phyloP scores from a whole-genome alignment of 2,329 filamentous ascomycete genomes.

The Pezicula rhizophila region DNA sequence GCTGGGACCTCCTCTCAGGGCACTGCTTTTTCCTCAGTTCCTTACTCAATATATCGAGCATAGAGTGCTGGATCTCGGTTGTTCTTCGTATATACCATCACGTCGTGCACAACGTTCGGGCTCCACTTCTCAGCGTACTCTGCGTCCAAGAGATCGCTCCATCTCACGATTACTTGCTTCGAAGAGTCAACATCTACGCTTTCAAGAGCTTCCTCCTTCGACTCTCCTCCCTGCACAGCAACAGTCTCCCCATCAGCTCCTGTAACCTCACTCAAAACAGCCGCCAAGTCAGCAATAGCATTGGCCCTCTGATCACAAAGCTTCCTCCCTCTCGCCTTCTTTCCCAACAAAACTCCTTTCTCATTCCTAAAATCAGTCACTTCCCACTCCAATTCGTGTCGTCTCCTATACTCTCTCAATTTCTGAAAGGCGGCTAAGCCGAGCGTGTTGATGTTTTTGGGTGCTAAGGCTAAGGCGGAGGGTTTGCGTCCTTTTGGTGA shows the following conservation, averaged over 20 bases:
- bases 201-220: conserved; percentile 29
- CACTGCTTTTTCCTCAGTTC: not conserved
- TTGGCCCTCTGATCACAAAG: conserved; percentile 58
- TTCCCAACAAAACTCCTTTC: conserved; percentile 9
- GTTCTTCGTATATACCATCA: conserved; percentile 4
- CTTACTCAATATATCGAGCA: not conserved
- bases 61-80: no score
- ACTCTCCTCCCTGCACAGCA: conserved; percentile 31
- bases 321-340: conserved; percentile 39
- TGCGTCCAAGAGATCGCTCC: conserved; percentile 25
- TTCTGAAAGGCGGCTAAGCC: conserved; percentile 57
- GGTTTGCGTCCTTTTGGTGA: not conserved
- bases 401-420: conserved; percentile 56
- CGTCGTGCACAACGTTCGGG: conserved; percentile 25
- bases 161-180: conserved; percentile 2
- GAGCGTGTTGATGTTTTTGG: conserved; percentile 23
- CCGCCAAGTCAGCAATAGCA: conserved; percentile 57
- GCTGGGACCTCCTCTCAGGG: not conserved
- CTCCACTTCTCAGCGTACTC: conserved; percentile 18
- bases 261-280: conserved; percentile 18
- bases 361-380: conserved; percentile 34
- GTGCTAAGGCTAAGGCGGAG: not conserved
- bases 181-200: conserved; percentile 2
- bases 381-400: conserved; percentile 58
- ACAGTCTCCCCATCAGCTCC: conserved; percentile 25